Evolutionary conservation across 2,329 filamentous ascomycete species (phyloP), one percentile per base, ranked within the genome.

Genomic region (Tolypocladium amazonense): DNA sequence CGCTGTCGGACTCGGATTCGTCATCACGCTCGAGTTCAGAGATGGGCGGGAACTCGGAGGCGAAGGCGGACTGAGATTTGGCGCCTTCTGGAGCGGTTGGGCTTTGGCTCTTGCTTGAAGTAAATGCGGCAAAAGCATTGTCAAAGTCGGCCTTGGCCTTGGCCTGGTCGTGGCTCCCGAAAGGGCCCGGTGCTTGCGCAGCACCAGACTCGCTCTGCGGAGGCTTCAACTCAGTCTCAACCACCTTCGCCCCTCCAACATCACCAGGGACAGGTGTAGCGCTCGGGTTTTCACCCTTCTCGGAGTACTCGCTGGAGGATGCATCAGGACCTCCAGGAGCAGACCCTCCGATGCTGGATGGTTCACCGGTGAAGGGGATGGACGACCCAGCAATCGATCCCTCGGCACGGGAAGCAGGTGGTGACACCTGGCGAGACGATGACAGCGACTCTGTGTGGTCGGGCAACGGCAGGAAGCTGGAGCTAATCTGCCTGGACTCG

Each of bases 1-100:
- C 89, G 61, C 85, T 89, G 59, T 86, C 88, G 37, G 87, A 88
- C 61, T 95, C 91, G 37, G 89, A 92, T n/a, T 95, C 88, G 25
- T 90, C 88, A 30, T 93, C 90, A 37, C 85, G 82, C 62, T 89
- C 88, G 60, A 97, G 76, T 70, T 93, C 90, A n/a, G 88, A 87
- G 62, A 97, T 96, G 0, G 93, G 94, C 38, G 94, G 94, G 70
- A 97, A 97, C 70, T 97, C 94, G 27, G 85, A 81, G 68, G 86
- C 82, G 67, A 90, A 88, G 59, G 74, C 77, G 3, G 81, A 71
- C 25, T 77, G 76, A 2, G 75, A 69, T 62, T 81, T 81, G 43
- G 72, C 67, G 14, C 72, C 69, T n/a, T 77, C 77, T 23, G 74
- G 72, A 8, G 69, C 62, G 6, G 72, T 63, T 61, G 77, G 79